Evolutionary conservation across 495 filamentous ascomycete genomes (phyloP), one percentile per base, ranked within the genome.

Genomic region (Penicillium waksmanii): DNA sequence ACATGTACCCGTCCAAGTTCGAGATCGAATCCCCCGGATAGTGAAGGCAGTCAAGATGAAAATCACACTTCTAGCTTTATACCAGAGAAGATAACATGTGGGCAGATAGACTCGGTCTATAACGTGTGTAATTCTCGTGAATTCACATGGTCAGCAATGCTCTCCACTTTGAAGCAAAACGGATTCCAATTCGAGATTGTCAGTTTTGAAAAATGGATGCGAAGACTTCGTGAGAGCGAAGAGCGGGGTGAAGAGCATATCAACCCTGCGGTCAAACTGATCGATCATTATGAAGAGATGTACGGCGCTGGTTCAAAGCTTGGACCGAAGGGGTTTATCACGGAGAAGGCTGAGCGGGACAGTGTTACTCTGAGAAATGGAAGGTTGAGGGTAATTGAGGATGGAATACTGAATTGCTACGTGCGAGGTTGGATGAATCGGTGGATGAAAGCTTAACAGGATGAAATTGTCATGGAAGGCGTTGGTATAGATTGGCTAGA

Each of bases 191-290:
- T 88, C 62, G 70, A 80, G 8, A 66, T 63, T 0, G 72, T 87
- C 0, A 54, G 74, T 0, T 77, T 78, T 27, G 58, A 67, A 10
- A 67, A 77, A 35, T 89, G 85, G 86, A 50, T 86, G 6, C 35
- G 72, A 25, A 71, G 69, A 51, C 65, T 88, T 15, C 64, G 72
- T 1, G 70, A 69, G 21, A 76, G 73, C 23, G 74, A 85, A 11
- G 66, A 62, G 5, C 75, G 82, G 53, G 80, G 82, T 0, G 73
- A 75, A 44, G 75, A 74, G 46, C n/a, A 48, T 33, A 51, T 66
- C 18, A 88, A 88, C 55, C 85, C 86, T 2, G 79, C 84, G 4
- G 79, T 85, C 38, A 87, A 88, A 61, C 67, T 89, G 49, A 66
- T 82, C n/a, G 79, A 77, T 10, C 86, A 84, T 71, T 89, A 77